These are phyloP conservation scores for Didymella segeticola DNA, from an alignment of 2,329 filamentous ascomycete species.

Conservation along the genomic window DNA sequence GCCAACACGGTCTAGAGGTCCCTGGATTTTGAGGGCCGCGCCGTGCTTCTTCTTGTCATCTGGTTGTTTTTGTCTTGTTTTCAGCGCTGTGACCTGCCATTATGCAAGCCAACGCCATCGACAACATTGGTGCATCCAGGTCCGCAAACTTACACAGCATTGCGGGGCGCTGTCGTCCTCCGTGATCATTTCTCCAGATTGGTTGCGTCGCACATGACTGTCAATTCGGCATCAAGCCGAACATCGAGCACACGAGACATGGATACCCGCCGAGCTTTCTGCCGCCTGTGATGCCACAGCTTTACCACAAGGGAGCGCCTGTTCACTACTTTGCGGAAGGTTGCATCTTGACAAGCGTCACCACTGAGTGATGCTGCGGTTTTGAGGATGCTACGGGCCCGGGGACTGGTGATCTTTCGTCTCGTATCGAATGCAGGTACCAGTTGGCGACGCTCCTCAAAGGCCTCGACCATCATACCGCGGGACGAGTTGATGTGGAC, in stretches of 20 bases:
- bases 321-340: slow-evolving; percentile 8
- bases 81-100: background rate
- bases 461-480: slow-evolving; percentile 9
- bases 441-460: slow-evolving; percentile 1
- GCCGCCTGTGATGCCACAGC: slow-evolving; percentile 16
- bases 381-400: slow-evolving; percentile 2
- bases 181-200: slow-evolving; percentile 15
- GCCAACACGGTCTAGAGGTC: slow-evolving; percentile 8
- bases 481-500: background rate
- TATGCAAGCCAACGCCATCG: background rate
- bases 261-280: slow-evolving; percentile 20
- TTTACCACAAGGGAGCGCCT: slow-evolving; percentile 14
- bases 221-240: slow-evolving; percentile 25
- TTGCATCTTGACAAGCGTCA: slow-evolving; percentile 20
- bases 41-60: slow-evolving; percentile 4
- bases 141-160: slow-evolving; percentile 8
- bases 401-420: slow-evolving; percentile 8
- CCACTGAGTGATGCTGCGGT: slow-evolving; percentile 8
- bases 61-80: slow-evolving; percentile 6
- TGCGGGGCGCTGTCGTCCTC: slow-evolving; percentile 13
- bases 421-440: slow-evolving; percentile 23
- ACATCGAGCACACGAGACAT: slow-evolving; percentile 15
- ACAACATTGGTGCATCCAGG: slow-evolving; percentile 1
- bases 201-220: slow-evolving; percentile 22
- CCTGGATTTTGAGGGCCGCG: background rate